Evolutionary conservation across 805 yeast genomes (phyloP), one percentile per base, ranked within the genome.

Genomic region (Torulaspora microellipsoides): DNA sequence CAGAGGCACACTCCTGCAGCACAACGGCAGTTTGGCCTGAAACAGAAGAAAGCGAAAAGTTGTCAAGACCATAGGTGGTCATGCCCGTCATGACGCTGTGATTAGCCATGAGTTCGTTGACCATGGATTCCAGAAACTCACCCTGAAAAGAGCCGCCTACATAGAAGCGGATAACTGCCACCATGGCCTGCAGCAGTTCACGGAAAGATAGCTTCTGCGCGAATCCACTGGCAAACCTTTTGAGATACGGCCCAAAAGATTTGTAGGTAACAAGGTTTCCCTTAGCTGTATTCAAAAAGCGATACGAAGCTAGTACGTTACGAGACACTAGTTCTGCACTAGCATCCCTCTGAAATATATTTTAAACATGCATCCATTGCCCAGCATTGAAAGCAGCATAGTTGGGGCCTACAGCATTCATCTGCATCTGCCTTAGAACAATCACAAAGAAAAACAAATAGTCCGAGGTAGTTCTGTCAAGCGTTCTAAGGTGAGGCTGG

Each of bases 111-210:
- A 33, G 23, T 13, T 33, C 23, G 23, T 15, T 33, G 25, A 27
- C 23, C 36, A 17, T 13, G 14, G 36, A 33, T 15, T 33, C 36
- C 17, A 11, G 23, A 25, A 33, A 15, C 20, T 33, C 23, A 11
- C 12, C 23, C 12, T n/a, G 9, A 15, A 8, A 33, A 15, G 27
- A 20, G 31, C 17, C 10, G 15, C 25, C 15, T 3, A 30, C 35
- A 20, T 30, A 40, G 25, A 25, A 30, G 10, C 35, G 17, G 17
- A 14, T 31, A n/a, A 34, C 25, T 5, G 28, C 39, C n/a, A 12
- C 28, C 38, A 34, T 29, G 2, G 31, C 44, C 20, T 40, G 44
- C 14, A 34, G 39, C 23, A 40, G 13, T 20, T 40, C 44, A 15
- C 34, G 27, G 29, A 34, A 29, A n/a, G 17, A 32, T 4, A 39